Percentiles rank a stretch among this genome's conserved stretches.
phyloP scores from a whole-genome alignment of 2,329 filamentous ascomycete species.

The Celoporthe dispersa region DNA sequence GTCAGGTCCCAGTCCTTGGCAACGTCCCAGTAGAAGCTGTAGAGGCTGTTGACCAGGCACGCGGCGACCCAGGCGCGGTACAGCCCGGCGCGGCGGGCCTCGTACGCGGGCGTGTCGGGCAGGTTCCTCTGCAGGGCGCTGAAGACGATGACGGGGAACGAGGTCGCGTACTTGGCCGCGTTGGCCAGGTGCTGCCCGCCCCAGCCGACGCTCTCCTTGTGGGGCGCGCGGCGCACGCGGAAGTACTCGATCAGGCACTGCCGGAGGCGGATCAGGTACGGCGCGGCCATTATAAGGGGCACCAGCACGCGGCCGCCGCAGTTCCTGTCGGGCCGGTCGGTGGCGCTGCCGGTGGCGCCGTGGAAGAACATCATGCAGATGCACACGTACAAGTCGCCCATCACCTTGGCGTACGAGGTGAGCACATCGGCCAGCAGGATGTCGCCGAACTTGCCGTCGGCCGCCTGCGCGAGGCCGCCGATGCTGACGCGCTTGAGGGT shows the following conservation, averaged over 20 bases:
- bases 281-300: conserved; percentile 81
- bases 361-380: conserved; percentile 82
- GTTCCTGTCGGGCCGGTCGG: conserved; percentile 76
- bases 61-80: conserved; percentile 71
- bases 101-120: conserved; percentile 44
- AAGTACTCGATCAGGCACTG: conserved; percentile 91
- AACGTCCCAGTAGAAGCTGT: conserved; percentile 99
- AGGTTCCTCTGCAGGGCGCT: conserved; percentile 72
- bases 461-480: conserved; percentile 82
- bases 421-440: conserved; percentile 91
- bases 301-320: conserved; percentile 82
- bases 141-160: conserved; percentile 88
- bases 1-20: conserved; percentile 96
- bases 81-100: conserved; percentile 46
- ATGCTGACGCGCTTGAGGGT: conserved; percentile 79
- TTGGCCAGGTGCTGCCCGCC: conserved; percentile 90
- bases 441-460: conserved; percentile 93
- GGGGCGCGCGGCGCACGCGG: conserved; percentile 66
- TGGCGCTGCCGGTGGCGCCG: conserved; percentile 70
- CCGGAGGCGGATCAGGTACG: conserved; percentile 82
- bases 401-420: conserved; percentile 91
- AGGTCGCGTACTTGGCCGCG: conserved; percentile 90
- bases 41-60: conserved; percentile 81
- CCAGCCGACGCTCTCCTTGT: conserved; percentile 66
- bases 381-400: conserved; percentile 86